These are phyloP conservation scores for Penicillium expansum DNA, from an alignment of 2,329 filamentous ascomycete species.

Conservation along the genomic window DNA sequence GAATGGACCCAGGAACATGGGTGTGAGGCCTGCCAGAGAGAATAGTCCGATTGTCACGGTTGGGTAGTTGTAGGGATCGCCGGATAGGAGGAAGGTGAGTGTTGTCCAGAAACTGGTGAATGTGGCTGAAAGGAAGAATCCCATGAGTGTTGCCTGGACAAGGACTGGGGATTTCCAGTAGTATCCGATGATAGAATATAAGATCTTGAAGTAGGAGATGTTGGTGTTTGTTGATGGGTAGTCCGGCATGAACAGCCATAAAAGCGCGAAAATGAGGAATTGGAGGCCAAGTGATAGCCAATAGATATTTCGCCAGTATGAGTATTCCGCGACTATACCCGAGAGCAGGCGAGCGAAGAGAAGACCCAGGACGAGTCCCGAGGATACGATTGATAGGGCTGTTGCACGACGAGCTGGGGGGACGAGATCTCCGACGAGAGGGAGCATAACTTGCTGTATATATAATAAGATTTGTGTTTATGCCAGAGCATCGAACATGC, in stretches of 20 bases:
- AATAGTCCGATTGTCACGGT: slow-evolving; percentile 73
- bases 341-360: slow-evolving; percentile 73
- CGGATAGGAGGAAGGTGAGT: slow-evolving; percentile 73
- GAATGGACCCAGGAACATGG: slow-evolving; percentile 65
- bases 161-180: slow-evolving; percentile 65
- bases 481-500: background rate
- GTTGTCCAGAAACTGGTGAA: slow-evolving; percentile 74
- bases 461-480: background rate
- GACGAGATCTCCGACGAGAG: slow-evolving; percentile 74
- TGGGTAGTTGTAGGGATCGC: slow-evolving; percentile 64
- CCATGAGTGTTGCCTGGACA: slow-evolving; percentile 66
- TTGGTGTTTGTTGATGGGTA: slow-evolving; percentile 71
- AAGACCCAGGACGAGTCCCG: slow-evolving; percentile 71
- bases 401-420: slow-evolving; percentile 65
- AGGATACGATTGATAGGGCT: slow-evolving; percentile 70
- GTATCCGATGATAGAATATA: slow-evolving; percentile 64
- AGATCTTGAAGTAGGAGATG: slow-evolving; percentile 63
- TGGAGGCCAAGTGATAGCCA: slow-evolving; percentile 74
- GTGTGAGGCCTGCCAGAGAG: slow-evolving; percentile 70
- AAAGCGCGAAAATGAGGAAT: slow-evolving; percentile 60
- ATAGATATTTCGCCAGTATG: slow-evolving; percentile 73
- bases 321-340: slow-evolving; percentile 71
- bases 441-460: slow-evolving; percentile 66
- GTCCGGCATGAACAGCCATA: slow-evolving; percentile 75
- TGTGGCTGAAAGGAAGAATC: slow-evolving; percentile 59